Conservation (phyloP, 2,329 filamentous ascomycete genomes). For the Neofusicoccum parvum region DNA sequence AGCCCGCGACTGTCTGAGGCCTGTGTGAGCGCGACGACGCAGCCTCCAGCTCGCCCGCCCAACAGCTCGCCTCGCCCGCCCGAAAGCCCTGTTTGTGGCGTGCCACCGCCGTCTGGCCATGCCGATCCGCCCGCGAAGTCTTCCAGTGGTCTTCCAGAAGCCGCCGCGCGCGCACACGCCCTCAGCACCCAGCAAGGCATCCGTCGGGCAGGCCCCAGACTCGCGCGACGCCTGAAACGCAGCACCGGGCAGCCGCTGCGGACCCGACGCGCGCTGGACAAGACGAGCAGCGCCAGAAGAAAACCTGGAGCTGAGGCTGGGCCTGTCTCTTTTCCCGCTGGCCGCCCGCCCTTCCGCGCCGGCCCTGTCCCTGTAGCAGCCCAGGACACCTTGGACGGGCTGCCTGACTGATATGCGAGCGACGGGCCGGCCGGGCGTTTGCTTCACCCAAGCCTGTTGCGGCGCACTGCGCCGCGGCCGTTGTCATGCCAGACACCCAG, state of each 20-base stretch:
- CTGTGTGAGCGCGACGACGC: constrained; percentile 41
- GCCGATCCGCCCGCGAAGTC: neutral
- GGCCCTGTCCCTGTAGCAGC: constrained; percentile 6
- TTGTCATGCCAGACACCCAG: neutral
- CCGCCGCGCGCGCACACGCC: neutral
- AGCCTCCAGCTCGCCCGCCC: constrained; percentile 33
- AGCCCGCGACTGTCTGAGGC: constrained; percentile 5
- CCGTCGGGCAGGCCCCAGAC: neutral
- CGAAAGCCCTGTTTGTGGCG: neutral
- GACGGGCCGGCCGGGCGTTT: constrained; percentile 5
- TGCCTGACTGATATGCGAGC: constrained; percentile 10
- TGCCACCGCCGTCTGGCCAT: neutral
- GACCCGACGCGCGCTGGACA: neutral
- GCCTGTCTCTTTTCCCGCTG: neutral
- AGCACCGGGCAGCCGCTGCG: neutral
- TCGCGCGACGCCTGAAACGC: neutral
- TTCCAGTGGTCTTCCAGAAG: neutral
- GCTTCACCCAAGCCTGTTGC: neutral
- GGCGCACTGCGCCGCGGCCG: neutral
- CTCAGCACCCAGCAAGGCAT: neutral
- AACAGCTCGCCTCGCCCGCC: no score
- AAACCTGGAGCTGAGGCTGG: neutral
- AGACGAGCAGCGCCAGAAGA: neutral
- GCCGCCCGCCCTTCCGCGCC: neutral
- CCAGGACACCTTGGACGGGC: neutral